Percentiles rank a stretch among this genome's conserved stretches.
Evolutionary conservation across 208 protist species (phyloP).

Genomic region (Leishmania lainsoni): DNA sequence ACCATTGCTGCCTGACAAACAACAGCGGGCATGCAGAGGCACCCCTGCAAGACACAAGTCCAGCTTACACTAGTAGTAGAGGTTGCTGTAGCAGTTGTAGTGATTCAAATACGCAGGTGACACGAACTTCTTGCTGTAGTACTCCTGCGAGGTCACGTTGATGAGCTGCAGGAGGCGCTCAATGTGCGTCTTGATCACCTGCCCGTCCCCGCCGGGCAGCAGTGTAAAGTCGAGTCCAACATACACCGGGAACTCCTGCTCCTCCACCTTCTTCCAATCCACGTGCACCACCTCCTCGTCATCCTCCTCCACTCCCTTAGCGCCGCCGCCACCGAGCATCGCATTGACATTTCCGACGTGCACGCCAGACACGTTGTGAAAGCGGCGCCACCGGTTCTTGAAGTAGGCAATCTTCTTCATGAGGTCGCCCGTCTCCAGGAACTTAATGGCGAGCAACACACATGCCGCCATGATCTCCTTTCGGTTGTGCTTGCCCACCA

Average conservation of each 20-base stretch:
- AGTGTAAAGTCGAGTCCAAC: slow-evolving; percentile 88
- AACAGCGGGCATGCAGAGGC: background rate
- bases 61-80: slow-evolving; percentile 39
- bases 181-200: slow-evolving; percentile 69
- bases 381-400: slow-evolving; percentile 55
- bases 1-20: background rate
- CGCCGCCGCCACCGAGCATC: slow-evolving; percentile 37
- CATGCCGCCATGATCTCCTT: slow-evolving; percentile 69
- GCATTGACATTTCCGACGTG: slow-evolving; percentile 28
- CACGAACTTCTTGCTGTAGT: slow-evolving; percentile 83
- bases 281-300: slow-evolving; percentile 57
- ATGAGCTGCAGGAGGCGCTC: slow-evolving; percentile 81
- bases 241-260: slow-evolving; percentile 79
- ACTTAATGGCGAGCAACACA: slow-evolving; percentile 81
- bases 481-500: slow-evolving; percentile 84
- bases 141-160: slow-evolving; percentile 80
- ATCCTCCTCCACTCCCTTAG: slow-evolving; percentile 54
- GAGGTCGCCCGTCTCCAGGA: slow-evolving; percentile 81
- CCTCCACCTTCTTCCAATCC: slow-evolving; percentile 69
- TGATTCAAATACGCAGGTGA: slow-evolving; percentile 48
- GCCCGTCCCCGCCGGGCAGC: slow-evolving; percentile 59
- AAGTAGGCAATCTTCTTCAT: slow-evolving; percentile 76
- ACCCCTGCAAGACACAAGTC: background rate
- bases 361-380: slow-evolving; percentile 40
- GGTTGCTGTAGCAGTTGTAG: slow-evolving; percentile 60